phyloP scores from a whole-genome alignment of 495 filamentous ascomycete species.

The Podospora pseudoanserina region DNA sequence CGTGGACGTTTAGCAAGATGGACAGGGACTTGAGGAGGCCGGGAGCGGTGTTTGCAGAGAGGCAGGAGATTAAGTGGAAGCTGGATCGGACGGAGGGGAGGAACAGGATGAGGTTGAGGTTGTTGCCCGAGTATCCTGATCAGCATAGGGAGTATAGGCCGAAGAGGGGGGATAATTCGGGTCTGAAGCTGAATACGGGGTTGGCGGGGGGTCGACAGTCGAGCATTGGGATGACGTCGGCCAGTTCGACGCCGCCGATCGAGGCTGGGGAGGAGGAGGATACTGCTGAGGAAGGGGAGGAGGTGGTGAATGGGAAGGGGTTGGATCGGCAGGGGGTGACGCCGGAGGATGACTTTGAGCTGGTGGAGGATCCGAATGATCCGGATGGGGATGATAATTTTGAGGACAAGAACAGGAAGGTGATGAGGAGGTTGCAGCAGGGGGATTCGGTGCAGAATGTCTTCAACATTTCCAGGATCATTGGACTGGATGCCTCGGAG shows the following conservation, averaged over 20 bases:
- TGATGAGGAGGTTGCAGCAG: conserved; percentile 88
- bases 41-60: conserved; percentile 71
- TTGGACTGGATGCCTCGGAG: conserved; percentile 87
- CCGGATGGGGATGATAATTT: conserved; percentile 79
- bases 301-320: conserved; percentile 12
- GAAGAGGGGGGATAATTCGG: conserved; percentile 56
- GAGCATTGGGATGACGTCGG: conserved; percentile 20
- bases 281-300: conserved; percentile 25
- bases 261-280: conserved; percentile 23
- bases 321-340: conserved; percentile 34
- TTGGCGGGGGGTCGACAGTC: conserved; percentile 19
- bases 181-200: conserved; percentile 44
- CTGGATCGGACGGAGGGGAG: conserved; percentile 93
- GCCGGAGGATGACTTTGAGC: conserved; percentile 86
- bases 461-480: conserved; percentile 89
- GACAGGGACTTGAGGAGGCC: conserved; percentile 69
- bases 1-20: conserved; percentile 67
- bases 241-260: conserved; percentile 13
- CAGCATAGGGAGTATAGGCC: conserved; percentile 78
- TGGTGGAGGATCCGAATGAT: conserved; percentile 77
- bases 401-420: conserved; percentile 96
- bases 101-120: conserved; percentile 87
- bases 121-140: conserved; percentile 68
- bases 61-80: conserved; percentile 69
- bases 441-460: conserved; percentile 91